Evolutionary conservation across 768 basidiomycete genomes (phyloP), one percentile per base, ranked within the genome.

Genomic region (Boletus rubroflammeus): DNA sequence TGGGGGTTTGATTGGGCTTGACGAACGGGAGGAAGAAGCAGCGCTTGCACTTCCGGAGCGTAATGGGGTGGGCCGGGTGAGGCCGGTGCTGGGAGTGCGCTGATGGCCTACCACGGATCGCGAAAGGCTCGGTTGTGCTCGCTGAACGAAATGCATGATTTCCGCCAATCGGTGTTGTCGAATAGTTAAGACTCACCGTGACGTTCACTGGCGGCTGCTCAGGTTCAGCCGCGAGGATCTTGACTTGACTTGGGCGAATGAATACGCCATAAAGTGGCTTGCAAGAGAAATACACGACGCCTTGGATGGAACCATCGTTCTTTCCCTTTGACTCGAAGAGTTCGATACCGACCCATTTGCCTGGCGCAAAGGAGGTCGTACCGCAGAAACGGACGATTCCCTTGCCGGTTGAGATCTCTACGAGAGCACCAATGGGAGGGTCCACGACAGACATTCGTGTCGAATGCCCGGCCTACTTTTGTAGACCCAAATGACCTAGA

Each of bases 291-390:
- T 98, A 99, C 2, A 71, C 58, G 46, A 83, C 71, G 15, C 88
- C 93, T 34, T 86, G 77, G 8, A 99, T 88, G 1, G 84, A 81
- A 1, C 97, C 97, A 62, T 98, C 91, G 75, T 99, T 99, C 85
- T 98, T 99, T 36, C 97, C 97, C 42, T 82, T 86, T 8, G 82
- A 72, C 62, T 87, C 85, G 53, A 79, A 81, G 43, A 99, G 80
- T 65, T 96, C 94, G 50, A 98, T 84, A 10, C 97, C 97, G 47
- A 97, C 80, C 96, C 96, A 99, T 78, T 89, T 93, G 0, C 97
- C 97, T 2, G 83, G 71, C 21, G 90, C 81, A 69, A 98, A 98
- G 2, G 80, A 78, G 0, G 96, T 95, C 31, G 82, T 58, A 0
- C 96, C 97, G 47, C 79, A 81, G 77, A 93, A 99, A 23, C 94